A percentile compares a stretch with the other conserved stretches of the same genome.
Conservation (phyloP, 1,139 yeast species). For the Protomyces lactucae-debilis region DNA sequence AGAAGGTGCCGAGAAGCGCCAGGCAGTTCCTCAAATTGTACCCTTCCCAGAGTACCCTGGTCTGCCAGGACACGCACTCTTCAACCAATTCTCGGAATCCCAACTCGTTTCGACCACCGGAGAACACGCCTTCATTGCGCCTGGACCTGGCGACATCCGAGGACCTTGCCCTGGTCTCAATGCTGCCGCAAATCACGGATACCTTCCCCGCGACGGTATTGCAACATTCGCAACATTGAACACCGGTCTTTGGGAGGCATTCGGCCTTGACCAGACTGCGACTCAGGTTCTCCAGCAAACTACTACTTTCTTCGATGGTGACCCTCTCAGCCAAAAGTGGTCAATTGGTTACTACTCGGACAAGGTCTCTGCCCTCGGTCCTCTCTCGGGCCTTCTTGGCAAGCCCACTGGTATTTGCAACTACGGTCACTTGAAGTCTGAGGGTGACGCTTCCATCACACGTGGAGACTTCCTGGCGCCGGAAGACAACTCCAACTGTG, state of each 20-base stretch:
- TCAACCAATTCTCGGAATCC: not conserved
- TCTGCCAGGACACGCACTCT: not conserved
- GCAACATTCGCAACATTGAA: not conserved
- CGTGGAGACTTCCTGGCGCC: conserved; percentile 1
- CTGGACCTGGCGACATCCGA: not conserved
- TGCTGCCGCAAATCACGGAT: conserved; percentile 3
- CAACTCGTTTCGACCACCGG: conserved; percentile 1
- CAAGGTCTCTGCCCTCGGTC: not conserved
- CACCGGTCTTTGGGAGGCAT: conserved; percentile 7
- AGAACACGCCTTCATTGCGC: not conserved
- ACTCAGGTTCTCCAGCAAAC: conserved; percentile 1
- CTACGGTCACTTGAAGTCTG: conserved; percentile 1
- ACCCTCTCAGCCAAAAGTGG: not conserved
- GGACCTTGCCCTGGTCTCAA: conserved; percentile 2
- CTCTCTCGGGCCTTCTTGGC: not conserved
- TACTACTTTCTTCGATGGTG: conserved; percentile 1
- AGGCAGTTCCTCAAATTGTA: not conserved
- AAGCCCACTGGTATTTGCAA: not conserved
- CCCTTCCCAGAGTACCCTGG: not conserved
- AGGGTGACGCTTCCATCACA: conserved; percentile 3
- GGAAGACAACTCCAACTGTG: conserved; percentile 1
- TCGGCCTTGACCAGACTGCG: conserved; percentile 4
- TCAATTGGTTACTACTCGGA: not conserved
- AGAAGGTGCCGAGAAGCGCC: not conserved
- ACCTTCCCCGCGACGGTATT: conserved; percentile 1